Evolutionary conservation across 306 rosid species (phyloP).

Genomic region (Abrus precatorius): DNA sequence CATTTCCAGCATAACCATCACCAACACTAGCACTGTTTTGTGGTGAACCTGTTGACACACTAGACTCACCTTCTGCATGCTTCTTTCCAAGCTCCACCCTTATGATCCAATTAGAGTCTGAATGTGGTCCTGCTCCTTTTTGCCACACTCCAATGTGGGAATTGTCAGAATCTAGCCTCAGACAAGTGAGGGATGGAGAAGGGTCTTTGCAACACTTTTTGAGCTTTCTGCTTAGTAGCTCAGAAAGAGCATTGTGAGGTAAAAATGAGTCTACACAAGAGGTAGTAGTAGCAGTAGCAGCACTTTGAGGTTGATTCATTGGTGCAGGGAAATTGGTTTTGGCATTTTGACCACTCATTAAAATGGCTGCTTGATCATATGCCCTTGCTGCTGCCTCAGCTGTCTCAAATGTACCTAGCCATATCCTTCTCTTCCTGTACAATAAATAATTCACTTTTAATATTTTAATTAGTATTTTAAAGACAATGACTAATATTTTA

Average conservation of each 20-base stretch:
- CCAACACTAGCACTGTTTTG: neutral
- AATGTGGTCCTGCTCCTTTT: conserved; percentile 73
- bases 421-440: conserved; percentile 28
- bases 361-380: conserved; percentile 26
- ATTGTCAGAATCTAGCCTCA: conserved; percentile 80
- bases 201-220: conserved; percentile 72
- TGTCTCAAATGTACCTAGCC: conserved; percentile 42
- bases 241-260: conserved; percentile 66
- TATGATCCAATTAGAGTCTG: conserved; percentile 77
- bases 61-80: neutral
- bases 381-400: conserved; percentile 34
- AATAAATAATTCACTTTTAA: neutral
- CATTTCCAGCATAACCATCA: conserved; percentile 43
- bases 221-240: conserved; percentile 73
- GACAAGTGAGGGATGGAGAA: conserved; percentile 86
- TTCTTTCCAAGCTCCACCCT: conserved; percentile 77
- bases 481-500: too few species aligned
- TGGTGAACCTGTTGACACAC: neutral
- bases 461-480: too few species aligned
- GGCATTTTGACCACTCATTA: conserved; percentile 18
- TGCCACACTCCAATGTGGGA: conserved; percentile 93
- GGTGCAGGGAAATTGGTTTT: conserved; percentile 37
- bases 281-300: neutral
- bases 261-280: conserved; percentile 3
- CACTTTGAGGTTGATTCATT: conserved; percentile 33